phyloP scores from a whole-genome alignment of 768 basidiomycete genomes.

The Amanita thiersii region DNA sequence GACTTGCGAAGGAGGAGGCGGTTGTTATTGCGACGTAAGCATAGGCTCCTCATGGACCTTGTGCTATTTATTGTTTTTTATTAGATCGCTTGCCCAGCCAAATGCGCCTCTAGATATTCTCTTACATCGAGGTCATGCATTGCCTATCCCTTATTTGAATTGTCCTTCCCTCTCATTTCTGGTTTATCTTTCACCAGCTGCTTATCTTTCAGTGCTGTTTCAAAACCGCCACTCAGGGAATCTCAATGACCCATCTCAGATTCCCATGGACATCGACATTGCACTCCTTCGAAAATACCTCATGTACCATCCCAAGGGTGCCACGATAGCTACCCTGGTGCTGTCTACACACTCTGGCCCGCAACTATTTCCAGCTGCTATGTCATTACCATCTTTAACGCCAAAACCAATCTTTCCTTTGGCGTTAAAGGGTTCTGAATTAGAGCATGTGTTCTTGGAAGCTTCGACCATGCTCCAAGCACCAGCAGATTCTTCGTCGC shows the following conservation, averaged over 20 bases:
- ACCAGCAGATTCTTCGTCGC: conserved; percentile 10
- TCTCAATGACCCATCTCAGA: conserved; percentile 21
- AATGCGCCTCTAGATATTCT: conserved; percentile 63
- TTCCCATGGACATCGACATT: conserved; percentile 43
- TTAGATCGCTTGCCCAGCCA: conserved; percentile 29
- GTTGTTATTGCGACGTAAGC: conserved; percentile 41
- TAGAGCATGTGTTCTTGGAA: conserved; percentile 49
- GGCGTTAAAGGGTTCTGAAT: conserved; percentile 30
- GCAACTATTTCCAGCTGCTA: conserved; percentile 32
- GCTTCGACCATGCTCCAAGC: conserved; percentile 19
- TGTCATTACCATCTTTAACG: conserved; percentile 36
- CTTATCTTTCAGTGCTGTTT: conserved; percentile 57
- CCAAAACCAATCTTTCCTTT: conserved; percentile 50
- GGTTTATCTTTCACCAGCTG: conserved; percentile 56
- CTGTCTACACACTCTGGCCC: conserved; percentile 26
- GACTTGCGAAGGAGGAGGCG: conserved; percentile 47
- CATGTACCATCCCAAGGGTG: conserved; percentile 32
- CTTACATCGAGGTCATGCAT: conserved; percentile 52
- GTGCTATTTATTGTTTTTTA: conserved; percentile 7
- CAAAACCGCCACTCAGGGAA: conserved; percentile 14
- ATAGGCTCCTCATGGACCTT: conserved; percentile 1
- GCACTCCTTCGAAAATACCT: conserved; percentile 39
- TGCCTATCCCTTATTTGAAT: conserved; percentile 67
- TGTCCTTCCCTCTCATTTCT: conserved; percentile 68
- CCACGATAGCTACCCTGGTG: conserved; percentile 47